Evolutionary conservation across 2,329 filamentous ascomycete genomes (phyloP), one percentile per base, ranked within the genome.

Genomic region (Chalara sp.): DNA sequence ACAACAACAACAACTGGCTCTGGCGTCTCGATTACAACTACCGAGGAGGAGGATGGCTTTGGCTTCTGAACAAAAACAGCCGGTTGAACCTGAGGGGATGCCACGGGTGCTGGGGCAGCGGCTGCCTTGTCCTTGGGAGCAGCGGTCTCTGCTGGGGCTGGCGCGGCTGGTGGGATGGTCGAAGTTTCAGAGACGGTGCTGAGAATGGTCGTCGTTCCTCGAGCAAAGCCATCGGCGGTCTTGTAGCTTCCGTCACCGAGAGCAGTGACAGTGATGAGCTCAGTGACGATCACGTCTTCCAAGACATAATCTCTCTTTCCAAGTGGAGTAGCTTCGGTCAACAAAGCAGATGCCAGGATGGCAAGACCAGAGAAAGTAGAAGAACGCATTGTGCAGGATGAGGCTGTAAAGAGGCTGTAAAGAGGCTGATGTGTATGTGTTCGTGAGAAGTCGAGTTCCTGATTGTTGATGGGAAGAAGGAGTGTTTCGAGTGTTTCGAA

Each of bases 301-400:
- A 51, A 55, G 21, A 58, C 53, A 7, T 55, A 31, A 21, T 57
- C 55, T 51, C 62, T 56, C 51, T 59, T 58, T 28, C 54, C 55
- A 45, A 59, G 58, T 13, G 61, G 32, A 44, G 55, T 58, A 49
- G 60, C 60, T 52, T 58, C 61, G 56, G 59, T 56, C 59, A 64
- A 62, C 58, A 65, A 60, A 58, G 61, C 61, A 12, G 60, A 49
- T 32, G 61, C 60, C 53, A 63, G 54, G 47, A 62, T 45, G 56
- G 58, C 61, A 37, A 61, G 44, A 46, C 41, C 61, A 31, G 57
- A 55, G 52, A 62, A 52, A 6, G 56, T 52, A 47, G 53, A 52
- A 33, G 54, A 58, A 53, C 57, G 62, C 63, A 64, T 65, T 28
- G 53, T 55, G 48, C 44, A 35, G 28, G 43, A 29, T 47, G 39